Evolutionary conservation across 192 early-diverging fungal species (phyloP).

Genomic region (Pilaira anomala): DNA sequence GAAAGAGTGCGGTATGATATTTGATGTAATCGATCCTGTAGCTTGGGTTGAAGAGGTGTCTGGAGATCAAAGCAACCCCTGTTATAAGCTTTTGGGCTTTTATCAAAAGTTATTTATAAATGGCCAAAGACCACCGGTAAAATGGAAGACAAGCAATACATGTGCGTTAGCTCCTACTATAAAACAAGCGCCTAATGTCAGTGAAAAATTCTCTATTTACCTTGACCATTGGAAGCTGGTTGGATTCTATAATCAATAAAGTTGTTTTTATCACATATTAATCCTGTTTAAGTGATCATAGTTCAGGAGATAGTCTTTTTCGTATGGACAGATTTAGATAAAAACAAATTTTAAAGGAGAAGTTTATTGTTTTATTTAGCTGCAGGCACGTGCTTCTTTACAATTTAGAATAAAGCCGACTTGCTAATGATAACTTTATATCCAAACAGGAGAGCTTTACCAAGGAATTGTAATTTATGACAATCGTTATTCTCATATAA

Average conservation of each 20-base stretch:
- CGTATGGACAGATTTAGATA: too few relatives aligned
- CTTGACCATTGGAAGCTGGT: conserved; percentile 10
- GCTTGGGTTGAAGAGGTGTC: conserved; percentile 18
- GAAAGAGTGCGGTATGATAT: conserved; percentile 14
- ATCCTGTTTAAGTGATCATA: not conserved
- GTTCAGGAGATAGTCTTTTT: not conserved
- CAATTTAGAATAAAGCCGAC: too few relatives aligned
- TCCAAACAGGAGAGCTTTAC: too few relatives aligned
- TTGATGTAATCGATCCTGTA: conserved; percentile 3
- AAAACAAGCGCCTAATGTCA: not conserved
- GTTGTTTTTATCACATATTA: not conserved
- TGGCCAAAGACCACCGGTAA: not conserved
- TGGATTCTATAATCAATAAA: conserved; percentile 12
- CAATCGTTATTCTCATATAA: too few relatives aligned
- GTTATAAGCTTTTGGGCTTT: conserved; percentile 11
- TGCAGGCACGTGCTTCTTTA: too few relatives aligned
- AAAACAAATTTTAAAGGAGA: too few relatives aligned
- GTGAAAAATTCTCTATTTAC: not conserved
- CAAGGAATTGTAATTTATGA: too few relatives aligned
- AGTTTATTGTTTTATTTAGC: too few relatives aligned
- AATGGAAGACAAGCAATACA: conserved; percentile 16
- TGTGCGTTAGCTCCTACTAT: not conserved
- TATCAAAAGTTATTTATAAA: conserved; percentile 2
- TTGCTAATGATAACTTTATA: too few relatives aligned
- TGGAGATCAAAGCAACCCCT: conserved; percentile 23